Conservation (phyloP, 306 rosid genomes). For the Oemleria cerasiformis region DNA sequence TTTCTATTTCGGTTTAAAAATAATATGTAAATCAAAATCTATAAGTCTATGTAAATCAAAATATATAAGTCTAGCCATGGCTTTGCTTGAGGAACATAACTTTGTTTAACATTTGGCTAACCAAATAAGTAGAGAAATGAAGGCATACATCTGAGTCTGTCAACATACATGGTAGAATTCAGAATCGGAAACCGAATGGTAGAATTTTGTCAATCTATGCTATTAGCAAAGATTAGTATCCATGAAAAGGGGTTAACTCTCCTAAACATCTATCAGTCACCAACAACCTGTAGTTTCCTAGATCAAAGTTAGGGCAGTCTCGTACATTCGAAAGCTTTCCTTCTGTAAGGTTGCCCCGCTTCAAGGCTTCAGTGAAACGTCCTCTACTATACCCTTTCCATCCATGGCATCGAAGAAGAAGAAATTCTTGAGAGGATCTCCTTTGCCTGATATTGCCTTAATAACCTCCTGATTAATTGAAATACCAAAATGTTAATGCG, state of each 20-base stretch:
- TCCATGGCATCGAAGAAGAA: constrained; percentile 82
- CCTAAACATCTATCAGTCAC: constrained; percentile 5
- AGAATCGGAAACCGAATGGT: background rate
- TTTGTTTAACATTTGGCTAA: background rate
- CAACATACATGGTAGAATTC: background rate
- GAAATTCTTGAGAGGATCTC: constrained; percentile 77
- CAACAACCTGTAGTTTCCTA: constrained; percentile 6
- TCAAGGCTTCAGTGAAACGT: constrained; percentile 41
- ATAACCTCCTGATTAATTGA: constrained; percentile 70
- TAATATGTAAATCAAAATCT: too few species aligned
- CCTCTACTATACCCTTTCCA: constrained; percentile 86
- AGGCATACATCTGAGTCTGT: background rate
- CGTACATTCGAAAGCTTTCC: background rate
- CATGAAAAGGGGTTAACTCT: constrained; percentile 21
- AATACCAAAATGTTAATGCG: constrained; percentile 7
- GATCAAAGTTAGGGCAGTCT: background rate
- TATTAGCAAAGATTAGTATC: constrained; percentile 2
- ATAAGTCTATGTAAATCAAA: too few species aligned
- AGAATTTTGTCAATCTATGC: background rate
- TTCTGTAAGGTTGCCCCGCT: constrained; percentile 19
- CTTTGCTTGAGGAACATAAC: too few species aligned
- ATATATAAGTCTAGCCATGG: too few species aligned
- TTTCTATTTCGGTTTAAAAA: too few species aligned
- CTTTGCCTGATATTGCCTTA: constrained; percentile 90
- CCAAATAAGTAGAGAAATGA: background rate